Base-by-base conservation (phyloP, 305 asterid genomes). In the Stenogyne calaminthoides region DNA sequence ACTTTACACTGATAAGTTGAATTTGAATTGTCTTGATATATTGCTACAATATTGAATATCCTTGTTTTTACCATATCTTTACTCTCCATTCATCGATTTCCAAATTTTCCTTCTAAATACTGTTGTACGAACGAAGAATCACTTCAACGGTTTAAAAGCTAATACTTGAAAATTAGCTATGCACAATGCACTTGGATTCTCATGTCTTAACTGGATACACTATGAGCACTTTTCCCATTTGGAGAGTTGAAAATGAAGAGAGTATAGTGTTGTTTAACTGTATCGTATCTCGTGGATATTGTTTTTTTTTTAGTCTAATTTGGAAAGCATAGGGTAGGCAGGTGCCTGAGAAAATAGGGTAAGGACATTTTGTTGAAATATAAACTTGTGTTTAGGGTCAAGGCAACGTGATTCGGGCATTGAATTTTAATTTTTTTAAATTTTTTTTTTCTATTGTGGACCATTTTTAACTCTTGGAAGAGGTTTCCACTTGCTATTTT, bases 321-420 rank as follows among this genome's bases (percentile, higher is more conserved):
- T 8, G 46, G 64, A 7, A 9, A 22, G 29, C 49, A 70, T 54
- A 16, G 57, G 57, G 57, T 51, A 15, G 59, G 65, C 75, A 69
- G 56, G 76, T 56, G 77, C 67, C n/a, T 55, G 44, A 15, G 19
- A 36, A 55, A 40, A 51, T 77, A 76, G 75, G 56, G 12, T 0
- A 32, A 32, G 36, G 36, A 32, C 6, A 32, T 32, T 32, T 32
- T 58, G 56, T 52, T 7, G 70, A 76, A 64, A 67, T 37, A 52
- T 52, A 49, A 67, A 76, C 25, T 60, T 47, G 9, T 46, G 22
- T 39, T 29, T 1, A 11, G 4, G 7, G 55, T 39, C 61, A 44
- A 52, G 29, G n/a, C 67, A 71, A 78, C 64, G 80, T 75, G 82
- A 67, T 61, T n/a, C 27, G n/a, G 62, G 76, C 82, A 68, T 83